phyloP scores from a whole-genome alignment of 2,329 filamentous ascomycete species.

The Colletotrichum orbiculare region DNA sequence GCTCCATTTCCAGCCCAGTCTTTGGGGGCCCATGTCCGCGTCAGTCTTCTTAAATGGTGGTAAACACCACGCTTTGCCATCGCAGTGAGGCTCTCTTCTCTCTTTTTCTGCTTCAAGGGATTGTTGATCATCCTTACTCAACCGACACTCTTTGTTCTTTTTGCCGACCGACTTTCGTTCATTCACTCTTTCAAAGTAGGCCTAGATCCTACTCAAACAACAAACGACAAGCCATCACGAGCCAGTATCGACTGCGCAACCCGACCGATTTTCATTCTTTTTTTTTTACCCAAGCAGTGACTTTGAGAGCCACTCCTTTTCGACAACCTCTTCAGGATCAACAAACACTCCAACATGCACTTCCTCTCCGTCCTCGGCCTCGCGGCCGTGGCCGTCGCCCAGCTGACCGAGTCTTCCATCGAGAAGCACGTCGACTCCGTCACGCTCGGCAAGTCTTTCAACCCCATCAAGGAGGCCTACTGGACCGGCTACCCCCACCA shows the following conservation, averaged over 20 bases:
- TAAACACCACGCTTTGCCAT: constrained; percentile 18
- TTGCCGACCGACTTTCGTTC: not conserved
- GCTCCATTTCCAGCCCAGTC: constrained; percentile 17
- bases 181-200: constrained; percentile 27
- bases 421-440: constrained; percentile 53
- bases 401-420: constrained; percentile 41
- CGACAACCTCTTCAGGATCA: no score
- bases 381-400: constrained; percentile 34
- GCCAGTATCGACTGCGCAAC: not conserved
- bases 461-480: constrained; percentile 69
- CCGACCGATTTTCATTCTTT: constrained; percentile 23
- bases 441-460: constrained; percentile 62
- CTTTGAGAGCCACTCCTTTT: constrained; percentile 29
- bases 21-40: not conserved
- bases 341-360: constrained; percentile 4
- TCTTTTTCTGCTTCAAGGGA: constrained; percentile 27
- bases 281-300: constrained; percentile 5
- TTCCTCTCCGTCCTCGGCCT: constrained; percentile 27
- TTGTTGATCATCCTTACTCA: constrained; percentile 36
- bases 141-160: constrained; percentile 31
- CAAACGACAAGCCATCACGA: constrained; percentile 14
- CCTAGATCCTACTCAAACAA: constrained; percentile 5
- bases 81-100: constrained; percentile 5
- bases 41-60: constrained; percentile 15
- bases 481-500: constrained; percentile 72